phyloP scores from a whole-genome alignment of 1,139 yeast genomes.

The Lipomyces yarrowii region DNA sequence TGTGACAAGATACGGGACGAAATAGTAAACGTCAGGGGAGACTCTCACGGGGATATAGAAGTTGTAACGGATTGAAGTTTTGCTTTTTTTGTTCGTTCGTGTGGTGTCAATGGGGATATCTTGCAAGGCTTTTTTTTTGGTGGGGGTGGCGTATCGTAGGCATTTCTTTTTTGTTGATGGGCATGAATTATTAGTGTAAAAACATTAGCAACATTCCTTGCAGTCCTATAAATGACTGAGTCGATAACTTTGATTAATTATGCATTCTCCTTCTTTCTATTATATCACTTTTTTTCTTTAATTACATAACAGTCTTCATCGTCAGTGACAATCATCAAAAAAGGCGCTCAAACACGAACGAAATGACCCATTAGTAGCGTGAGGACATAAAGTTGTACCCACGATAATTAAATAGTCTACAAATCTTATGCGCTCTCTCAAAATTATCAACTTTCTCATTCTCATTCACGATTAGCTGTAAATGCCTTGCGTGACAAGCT shows the following conservation, averaged over 20 bases:
- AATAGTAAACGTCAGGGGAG: constrained; percentile 4
- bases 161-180: background rate
- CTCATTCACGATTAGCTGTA: constrained; percentile 43
- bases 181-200: background rate
- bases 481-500: constrained; percentile 90
- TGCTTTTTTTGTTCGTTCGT: background rate
- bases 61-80: background rate
- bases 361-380: background rate
- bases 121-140: background rate
- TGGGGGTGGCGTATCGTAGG: background rate
- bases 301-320: background rate
- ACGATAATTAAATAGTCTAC: background rate
- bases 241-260: background rate
- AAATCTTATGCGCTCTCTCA: background rate
- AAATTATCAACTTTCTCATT: too few relatives aligned
- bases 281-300: background rate
- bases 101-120: background rate
- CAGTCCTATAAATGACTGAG: background rate
- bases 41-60: background rate
- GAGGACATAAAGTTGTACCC: background rate
- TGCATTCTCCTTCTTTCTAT: background rate
- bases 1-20: constrained; percentile 3
- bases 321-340: background rate
- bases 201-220: background rate
- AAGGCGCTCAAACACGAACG: background rate